Evolutionary conservation across 495 filamentous ascomycete species (phyloP).

Genomic region (Xylaria acuta): DNA sequence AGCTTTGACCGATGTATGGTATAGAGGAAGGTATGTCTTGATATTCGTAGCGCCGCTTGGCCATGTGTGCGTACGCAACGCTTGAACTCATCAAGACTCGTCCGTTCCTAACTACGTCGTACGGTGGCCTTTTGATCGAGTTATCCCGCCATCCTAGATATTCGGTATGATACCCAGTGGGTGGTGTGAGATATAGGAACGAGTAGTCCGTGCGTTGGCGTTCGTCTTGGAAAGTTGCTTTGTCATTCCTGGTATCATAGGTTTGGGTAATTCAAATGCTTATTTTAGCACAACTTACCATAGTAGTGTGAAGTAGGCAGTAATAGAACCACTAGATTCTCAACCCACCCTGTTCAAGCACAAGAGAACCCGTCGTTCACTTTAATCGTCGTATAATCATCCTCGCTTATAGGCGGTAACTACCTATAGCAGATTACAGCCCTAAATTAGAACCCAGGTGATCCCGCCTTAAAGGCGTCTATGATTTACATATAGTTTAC

Average conservation of each 20-base stretch:
- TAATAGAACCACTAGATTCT: not conserved
- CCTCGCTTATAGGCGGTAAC: not conserved
- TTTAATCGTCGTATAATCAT: not conserved
- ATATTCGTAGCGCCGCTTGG: not conserved
- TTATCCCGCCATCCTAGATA: not conserved
- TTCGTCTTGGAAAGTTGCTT: too few species aligned
- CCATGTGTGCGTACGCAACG: not conserved
- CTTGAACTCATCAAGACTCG: not conserved
- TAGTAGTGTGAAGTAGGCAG: not conserved
- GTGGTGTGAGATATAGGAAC: not conserved
- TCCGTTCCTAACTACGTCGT: not conserved
- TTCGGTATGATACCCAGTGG: not conserved
- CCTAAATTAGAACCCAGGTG: not conserved
- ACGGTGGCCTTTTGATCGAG: not conserved
- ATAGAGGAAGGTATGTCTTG: too few species aligned
- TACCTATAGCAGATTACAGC: not conserved
- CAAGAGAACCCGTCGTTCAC: not conserved
- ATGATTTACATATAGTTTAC: constrained; percentile 10
- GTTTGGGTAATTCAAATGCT: not conserved
- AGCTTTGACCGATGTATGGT: not conserved
- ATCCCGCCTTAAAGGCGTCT: not conserved
- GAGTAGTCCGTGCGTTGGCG: too few species aligned
- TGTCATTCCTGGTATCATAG: too few species aligned
- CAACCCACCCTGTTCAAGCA: not conserved
- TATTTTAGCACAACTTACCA: not conserved